Conservation (phyloP, 345 rosid species). For the Eucalyptus urophylla region DNA sequence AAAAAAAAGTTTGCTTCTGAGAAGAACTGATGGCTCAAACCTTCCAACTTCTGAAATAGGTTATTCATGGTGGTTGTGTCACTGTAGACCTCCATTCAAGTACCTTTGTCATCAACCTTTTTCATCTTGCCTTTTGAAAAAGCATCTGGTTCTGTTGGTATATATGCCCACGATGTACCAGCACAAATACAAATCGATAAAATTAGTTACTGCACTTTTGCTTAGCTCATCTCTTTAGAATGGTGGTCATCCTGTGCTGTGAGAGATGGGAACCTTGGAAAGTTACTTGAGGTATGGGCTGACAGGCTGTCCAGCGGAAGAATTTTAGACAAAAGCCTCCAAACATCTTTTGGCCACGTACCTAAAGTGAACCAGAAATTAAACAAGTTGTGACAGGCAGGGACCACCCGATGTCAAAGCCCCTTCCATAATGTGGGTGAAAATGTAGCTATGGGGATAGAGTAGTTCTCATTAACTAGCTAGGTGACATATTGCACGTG, state of each 20-base stretch:
- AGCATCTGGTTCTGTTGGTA: background rate
- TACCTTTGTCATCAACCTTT: background rate
- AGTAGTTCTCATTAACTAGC: background rate
- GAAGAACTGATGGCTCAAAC: background rate
- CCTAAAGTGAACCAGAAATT: background rate
- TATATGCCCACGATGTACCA: background rate
- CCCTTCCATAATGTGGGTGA: background rate
- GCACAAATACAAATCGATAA: background rate
- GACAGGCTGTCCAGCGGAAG: constrained; percentile 10
- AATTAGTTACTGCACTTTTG: background rate
- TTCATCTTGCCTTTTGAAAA: background rate
- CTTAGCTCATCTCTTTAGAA: background rate
- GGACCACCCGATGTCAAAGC: constrained; percentile 2
- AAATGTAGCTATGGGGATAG: background rate
- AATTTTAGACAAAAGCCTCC: background rate
- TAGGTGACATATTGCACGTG: background rate
- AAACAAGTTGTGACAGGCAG: background rate
- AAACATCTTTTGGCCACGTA: background rate
- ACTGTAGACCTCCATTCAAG: background rate
- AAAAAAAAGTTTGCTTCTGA: background rate
- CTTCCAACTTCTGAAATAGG: background rate
- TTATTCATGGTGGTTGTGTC: background rate
- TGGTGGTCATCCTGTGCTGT: background rate
- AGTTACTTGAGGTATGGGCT: background rate
- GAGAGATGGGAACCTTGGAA: background rate